Evolutionary conservation across 2,329 filamentous ascomycete genomes (phyloP).

Genomic region (Penicillium nordicum): DNA sequence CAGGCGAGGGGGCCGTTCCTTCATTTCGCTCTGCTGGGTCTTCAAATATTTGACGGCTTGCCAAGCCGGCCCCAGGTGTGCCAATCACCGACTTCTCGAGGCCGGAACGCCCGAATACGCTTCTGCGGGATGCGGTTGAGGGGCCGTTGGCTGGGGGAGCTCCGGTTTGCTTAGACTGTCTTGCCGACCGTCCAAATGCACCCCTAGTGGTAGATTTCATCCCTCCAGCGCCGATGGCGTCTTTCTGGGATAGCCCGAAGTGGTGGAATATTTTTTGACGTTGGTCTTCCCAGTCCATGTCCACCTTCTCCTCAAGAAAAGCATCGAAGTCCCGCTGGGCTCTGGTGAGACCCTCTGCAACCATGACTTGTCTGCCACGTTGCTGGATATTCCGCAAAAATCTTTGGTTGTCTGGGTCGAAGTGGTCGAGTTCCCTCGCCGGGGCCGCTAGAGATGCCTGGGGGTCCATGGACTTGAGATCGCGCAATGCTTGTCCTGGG

Average conservation of each 20-base stretch:
- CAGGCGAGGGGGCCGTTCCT: slow-evolving; percentile 53
- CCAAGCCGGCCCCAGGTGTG: slow-evolving; percentile 63
- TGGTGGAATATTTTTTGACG: slow-evolving; percentile 92
- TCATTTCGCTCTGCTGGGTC: slow-evolving; percentile 61
- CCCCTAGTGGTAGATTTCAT: slow-evolving; percentile 34
- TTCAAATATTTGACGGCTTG: slow-evolving; percentile 62
- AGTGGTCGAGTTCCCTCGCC: slow-evolving; percentile 37
- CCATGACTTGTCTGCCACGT: slow-evolving; percentile 87
- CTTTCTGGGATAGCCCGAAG: slow-evolving; percentile 72
- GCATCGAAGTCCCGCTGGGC: slow-evolving; percentile 88
- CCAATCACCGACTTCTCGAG: slow-evolving; percentile 86
- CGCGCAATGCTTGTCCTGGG: slow-evolving; percentile 77
- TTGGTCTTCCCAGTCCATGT: slow-evolving; percentile 93
- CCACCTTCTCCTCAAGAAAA: slow-evolving; percentile 91
- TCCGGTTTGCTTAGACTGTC: slow-evolving; percentile 40
- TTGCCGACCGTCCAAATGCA: slow-evolving; percentile 51
- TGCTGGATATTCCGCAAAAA: slow-evolving; percentile 84
- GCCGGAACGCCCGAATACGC: slow-evolving; percentile 65
- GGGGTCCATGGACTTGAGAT: slow-evolving; percentile 77
- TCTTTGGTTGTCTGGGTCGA: slow-evolving; percentile 59
- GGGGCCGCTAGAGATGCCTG: slow-evolving; percentile 51
- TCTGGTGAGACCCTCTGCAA: slow-evolving; percentile 83
- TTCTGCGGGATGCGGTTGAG: slow-evolving; percentile 44
- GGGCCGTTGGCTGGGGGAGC: slow-evolving; percentile 43
- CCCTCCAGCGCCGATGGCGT: slow-evolving; percentile 41